Conservation (phyloP, 352 stramenopile genomes). For the Ochromonadaceae sp. region DNA sequence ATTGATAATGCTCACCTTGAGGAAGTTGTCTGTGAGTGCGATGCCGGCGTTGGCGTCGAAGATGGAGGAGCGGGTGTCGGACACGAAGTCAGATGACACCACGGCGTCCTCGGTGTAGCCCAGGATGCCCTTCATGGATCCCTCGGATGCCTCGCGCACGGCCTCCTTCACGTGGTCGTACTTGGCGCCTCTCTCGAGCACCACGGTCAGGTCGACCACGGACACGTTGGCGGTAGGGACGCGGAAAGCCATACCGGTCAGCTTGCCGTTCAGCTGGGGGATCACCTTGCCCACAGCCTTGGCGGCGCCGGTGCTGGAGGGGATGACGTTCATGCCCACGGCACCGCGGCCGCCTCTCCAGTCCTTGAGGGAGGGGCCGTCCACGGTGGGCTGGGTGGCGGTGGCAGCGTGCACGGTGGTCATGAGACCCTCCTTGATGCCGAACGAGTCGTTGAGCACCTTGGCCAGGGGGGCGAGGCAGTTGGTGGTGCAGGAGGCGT, state of each 20-base stretch:
- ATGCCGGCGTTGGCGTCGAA: conserved; percentile 87
- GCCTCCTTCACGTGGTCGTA: conserved; percentile 71
- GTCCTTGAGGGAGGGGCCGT: conserved; percentile 77
- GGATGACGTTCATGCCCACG: conserved; percentile 94
- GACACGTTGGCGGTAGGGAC: conserved; percentile 81
- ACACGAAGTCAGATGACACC: conserved; percentile 74
- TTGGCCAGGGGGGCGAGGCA: conserved; percentile 91
- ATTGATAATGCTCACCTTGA: conserved; percentile 58
- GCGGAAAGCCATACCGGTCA: conserved; percentile 86
- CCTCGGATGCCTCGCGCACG: conserved; percentile 70
- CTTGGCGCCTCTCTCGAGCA: conserved; percentile 59
- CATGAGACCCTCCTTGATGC: conserved; percentile 91
- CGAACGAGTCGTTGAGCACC: conserved; percentile 93
- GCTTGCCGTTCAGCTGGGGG: conserved; percentile 73
- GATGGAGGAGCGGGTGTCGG: conserved; percentile 62
- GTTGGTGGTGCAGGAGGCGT: conserved; percentile 95
- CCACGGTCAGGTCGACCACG: conserved; percentile 77
- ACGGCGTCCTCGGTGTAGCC: conserved; percentile 77
- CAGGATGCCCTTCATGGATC: conserved; percentile 66
- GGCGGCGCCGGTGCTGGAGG: conserved; percentile 81
- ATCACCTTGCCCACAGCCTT: conserved; percentile 81
- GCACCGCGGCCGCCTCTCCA: conserved; percentile 73
- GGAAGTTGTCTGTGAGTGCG: conserved; percentile 79
- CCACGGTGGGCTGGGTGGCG: conserved; percentile 78
- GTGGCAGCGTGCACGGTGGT: conserved; percentile 94